These are phyloP conservation scores for Pseudogymnoascus destructans DNA, from an alignment of 2,329 filamentous ascomycete genomes.

Conservation along the genomic window DNA sequence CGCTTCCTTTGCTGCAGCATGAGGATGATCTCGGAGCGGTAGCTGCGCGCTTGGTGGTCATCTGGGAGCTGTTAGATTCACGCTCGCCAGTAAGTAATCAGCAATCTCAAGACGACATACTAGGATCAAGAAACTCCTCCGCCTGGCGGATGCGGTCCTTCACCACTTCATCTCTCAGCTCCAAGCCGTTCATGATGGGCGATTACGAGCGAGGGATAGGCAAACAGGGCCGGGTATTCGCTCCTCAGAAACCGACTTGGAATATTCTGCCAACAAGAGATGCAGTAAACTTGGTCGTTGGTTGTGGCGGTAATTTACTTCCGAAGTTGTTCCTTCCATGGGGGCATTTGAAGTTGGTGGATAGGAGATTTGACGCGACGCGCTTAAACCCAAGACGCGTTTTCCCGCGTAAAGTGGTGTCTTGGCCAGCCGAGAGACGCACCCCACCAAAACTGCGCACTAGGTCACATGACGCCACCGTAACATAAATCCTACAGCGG, in stretches of 20 bases:
- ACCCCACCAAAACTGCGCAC: not conserved
- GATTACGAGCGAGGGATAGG: not conserved
- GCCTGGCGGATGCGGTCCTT: slow-evolving; percentile 74
- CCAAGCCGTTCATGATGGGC: slow-evolving; percentile 47
- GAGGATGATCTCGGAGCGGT: slow-evolving; percentile 75
- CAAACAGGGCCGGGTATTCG: not conserved
- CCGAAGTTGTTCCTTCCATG: not conserved
- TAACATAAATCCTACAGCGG: not conserved
- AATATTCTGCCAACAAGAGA: not conserved
- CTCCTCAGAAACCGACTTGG: not conserved
- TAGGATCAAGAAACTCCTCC: slow-evolving; percentile 87
- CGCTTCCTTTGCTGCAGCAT: slow-evolving; percentile 58
- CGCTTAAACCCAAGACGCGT: not conserved
- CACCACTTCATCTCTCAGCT: slow-evolving; percentile 73
- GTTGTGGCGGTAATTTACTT: not conserved
- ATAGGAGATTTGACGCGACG: slow-evolving; percentile 8
- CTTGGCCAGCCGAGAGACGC: not conserved
- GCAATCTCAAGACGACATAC: slow-evolving; percentile 37
- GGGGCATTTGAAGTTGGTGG: not conserved
- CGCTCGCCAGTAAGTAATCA: not conserved
- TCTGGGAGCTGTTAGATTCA: slow-evolving; percentile 29
- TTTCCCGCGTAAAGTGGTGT: slow-evolving; percentile 3
- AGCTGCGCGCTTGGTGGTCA: slow-evolving; percentile 51
- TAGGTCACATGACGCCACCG: not conserved
- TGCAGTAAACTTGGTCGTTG: not conserved